Base-by-base conservation (phyloP, 176 grass and related monocot genomes). In the Carex scoparia region DNA sequence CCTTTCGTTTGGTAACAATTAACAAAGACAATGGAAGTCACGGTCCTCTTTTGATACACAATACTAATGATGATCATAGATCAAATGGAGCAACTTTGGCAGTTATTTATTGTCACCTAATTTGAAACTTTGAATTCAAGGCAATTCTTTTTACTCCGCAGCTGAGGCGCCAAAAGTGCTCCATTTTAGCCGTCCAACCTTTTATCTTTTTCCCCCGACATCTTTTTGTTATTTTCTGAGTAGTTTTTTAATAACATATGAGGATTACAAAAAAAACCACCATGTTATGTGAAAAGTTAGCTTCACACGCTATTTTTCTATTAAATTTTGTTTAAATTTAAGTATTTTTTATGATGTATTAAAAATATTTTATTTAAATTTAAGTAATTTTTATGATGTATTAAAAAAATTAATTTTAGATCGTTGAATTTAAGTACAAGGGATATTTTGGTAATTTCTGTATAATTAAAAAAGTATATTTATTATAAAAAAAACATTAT, bases 211-310 rank as follows among this genome's bases (percentile, higher is more conserved):
- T 57, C 44, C 5, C 10, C 76, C 53, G 11, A 59, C 30, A n/a
- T 63, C 57, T 81, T 81, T 81, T 81, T 81, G 79, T 81, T 35
- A 40, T 81, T 40, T 81, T 81, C 55, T 81, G 53, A 42, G 10
- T 57, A 11, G 12, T 58, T 35, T 35, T 35, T 35, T 35, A 35
- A 35, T 35, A 35, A 35, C 33, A 35, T 35, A 35, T 35, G 33
- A 35, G 33, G 33, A 35, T 35, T 2, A 35, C 1, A 35, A 35
- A 35, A 35, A 35, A 35, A 1, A 35, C 33, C 33, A 35, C 33
- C 3, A 35, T 35, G 33, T 35, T 35, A 35, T 35, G 33, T 35
- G 33, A 35, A 35, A 35, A 35, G 33, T 35, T 35, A 35, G 33
- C 1, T 35, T 35, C 33, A 35, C 33, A 35, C 33, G 3, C 33